These are phyloP conservation scores for Serpula lacrymans DNA, from an alignment of 768 basidiomycete genomes.

Conservation along the genomic window DNA sequence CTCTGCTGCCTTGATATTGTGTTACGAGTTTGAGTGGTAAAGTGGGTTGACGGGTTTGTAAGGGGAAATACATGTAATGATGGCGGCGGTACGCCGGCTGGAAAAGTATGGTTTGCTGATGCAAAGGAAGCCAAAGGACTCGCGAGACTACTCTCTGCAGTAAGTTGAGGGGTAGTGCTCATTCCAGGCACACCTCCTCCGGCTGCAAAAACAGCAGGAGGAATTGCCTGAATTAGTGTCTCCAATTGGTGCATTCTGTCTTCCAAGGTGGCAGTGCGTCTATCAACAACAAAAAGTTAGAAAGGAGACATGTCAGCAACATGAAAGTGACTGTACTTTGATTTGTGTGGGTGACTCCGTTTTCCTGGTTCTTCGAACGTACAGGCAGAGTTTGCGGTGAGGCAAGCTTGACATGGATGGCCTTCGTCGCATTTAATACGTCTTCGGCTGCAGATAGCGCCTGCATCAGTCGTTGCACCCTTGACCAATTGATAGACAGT, in stretches of 20 bases:
- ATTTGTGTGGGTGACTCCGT: constrained; percentile 82
- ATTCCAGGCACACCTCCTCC: constrained; percentile 38
- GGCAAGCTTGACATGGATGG: constrained; percentile 83
- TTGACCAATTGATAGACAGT: constrained; percentile 4
- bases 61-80: constrained; percentile 76
- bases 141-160: constrained; percentile 27
- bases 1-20: constrained; percentile 44
- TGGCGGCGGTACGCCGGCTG: constrained; percentile 70
- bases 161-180: constrained; percentile 28
- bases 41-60: constrained; percentile 78
- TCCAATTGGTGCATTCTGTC: constrained; percentile 89
- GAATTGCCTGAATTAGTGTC: constrained; percentile 80
- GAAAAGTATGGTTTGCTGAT: constrained; percentile 38
- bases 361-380: constrained; percentile 89
- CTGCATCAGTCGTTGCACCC: neutral
- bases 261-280: constrained; percentile 79
- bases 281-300: constrained; percentile 20
- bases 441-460: constrained; percentile 50
- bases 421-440: constrained; percentile 89
- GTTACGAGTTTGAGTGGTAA: constrained; percentile 45
- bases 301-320: constrained; percentile 4
- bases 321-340: constrained; percentile 58
- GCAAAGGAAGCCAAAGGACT: constrained; percentile 37
- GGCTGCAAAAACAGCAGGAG: constrained; percentile 73
- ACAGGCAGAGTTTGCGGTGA: constrained; percentile 78